Evolutionary conservation across 2,329 filamentous ascomycete genomes (phyloP).

Genomic region (Sporothrix mexicana): DNA sequence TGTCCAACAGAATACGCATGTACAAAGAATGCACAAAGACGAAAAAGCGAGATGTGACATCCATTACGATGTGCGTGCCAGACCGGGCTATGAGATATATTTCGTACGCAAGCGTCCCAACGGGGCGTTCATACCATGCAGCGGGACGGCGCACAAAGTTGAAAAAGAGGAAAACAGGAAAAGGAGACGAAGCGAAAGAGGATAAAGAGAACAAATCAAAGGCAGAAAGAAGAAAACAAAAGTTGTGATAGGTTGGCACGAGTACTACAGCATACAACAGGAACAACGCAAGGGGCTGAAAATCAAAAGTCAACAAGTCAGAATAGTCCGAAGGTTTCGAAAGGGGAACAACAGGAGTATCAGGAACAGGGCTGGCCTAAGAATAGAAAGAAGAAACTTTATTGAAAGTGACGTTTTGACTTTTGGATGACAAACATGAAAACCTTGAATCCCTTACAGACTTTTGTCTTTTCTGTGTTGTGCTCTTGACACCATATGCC

Average conservation of each 20-base stretch:
- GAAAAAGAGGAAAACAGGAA: not conserved
- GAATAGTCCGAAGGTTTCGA: too few relatives aligned
- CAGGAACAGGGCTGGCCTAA: not conserved
- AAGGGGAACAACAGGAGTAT: not conserved
- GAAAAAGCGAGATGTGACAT: too few relatives aligned
- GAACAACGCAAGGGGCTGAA: constrained; percentile 8
- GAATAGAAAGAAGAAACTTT: not conserved
- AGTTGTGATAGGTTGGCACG: not conserved
- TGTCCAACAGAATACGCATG: not conserved
- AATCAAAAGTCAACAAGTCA: too few relatives aligned
- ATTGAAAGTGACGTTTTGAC: not conserved
- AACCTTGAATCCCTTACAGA: not conserved
- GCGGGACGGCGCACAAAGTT: constrained; percentile 11
- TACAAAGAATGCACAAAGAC: not conserved
- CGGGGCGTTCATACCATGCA: not conserved
- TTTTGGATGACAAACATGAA: not conserved
- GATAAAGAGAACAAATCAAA: not conserved
- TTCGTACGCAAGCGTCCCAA: constrained; percentile 5
- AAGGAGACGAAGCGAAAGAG: not conserved
- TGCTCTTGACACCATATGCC: constrained; percentile 5
- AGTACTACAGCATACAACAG: not conserved
- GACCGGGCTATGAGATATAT: too few relatives aligned
- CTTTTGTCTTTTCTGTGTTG: not conserved
- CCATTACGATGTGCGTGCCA: not conserved
- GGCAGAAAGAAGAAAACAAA: not conserved